Conservation (phyloP, 2,329 filamentous ascomycete genomes). For the Ophiobolus disseminans region DNA sequence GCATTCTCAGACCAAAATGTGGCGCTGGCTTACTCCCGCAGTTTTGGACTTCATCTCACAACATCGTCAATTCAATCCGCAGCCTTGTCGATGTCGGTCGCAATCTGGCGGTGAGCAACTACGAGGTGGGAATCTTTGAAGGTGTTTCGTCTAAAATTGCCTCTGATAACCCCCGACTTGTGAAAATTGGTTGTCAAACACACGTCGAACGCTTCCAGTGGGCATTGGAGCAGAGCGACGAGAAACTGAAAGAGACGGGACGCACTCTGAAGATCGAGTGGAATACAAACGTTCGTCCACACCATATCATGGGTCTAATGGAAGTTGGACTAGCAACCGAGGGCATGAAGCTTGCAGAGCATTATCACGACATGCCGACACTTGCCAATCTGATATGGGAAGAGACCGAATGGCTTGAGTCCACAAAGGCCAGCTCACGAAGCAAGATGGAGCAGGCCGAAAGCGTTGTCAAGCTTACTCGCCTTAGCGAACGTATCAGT, state of each 20-base stretch:
- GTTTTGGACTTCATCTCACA: constrained; percentile 81
- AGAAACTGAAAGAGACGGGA: constrained; percentile 57
- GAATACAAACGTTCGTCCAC: constrained; percentile 48
- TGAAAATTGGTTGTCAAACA: constrained; percentile 65
- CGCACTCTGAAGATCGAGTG: constrained; percentile 55
- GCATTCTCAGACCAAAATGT: constrained; percentile 52
- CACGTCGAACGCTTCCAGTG: constrained; percentile 67
- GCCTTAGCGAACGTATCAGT: constrained; percentile 53
- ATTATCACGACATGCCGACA: constrained; percentile 67
- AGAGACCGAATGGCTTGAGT: constrained; percentile 52
- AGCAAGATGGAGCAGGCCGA: constrained; percentile 47
- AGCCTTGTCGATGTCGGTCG: constrained; percentile 52
- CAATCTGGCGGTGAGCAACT: constrained; percentile 49
- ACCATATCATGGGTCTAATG: constrained; percentile 52
- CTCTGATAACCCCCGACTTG: constrained; percentile 55
- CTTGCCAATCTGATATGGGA: constrained; percentile 62
- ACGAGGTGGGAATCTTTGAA: constrained; percentile 45
- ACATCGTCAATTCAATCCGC: constrained; percentile 50
- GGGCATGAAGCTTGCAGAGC: constrained; percentile 68
- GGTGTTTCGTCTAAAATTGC: constrained; percentile 55
- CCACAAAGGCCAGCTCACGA: constrained; percentile 33
- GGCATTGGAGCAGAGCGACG: constrained; percentile 60
- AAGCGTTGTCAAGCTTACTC: constrained; percentile 50
- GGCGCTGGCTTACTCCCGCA: constrained; percentile 75
- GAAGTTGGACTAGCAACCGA: constrained; percentile 62